A percentile compares a stretch with the other conserved stretches of the same genome.
These are phyloP conservation scores for Boletus rufocinnamomeus DNA, from an alignment of 768 basidiomycete genomes.

Conservation along the genomic window DNA sequence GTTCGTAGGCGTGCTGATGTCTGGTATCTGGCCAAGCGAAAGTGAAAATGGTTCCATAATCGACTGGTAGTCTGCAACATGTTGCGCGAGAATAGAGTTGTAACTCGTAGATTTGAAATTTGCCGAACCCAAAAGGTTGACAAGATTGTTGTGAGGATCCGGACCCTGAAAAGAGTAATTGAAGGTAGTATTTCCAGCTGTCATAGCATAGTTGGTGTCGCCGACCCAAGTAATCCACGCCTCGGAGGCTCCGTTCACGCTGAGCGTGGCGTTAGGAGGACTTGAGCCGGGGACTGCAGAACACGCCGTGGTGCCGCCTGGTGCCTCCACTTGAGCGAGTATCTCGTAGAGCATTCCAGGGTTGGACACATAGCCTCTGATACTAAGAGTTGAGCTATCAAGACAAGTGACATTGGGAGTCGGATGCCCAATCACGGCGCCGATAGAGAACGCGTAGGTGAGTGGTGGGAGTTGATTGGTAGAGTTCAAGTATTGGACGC, in stretches of 20 bases:
- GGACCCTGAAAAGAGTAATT: slow-evolving; percentile 63
- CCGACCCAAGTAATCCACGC: slow-evolving; percentile 74
- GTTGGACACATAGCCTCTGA: slow-evolving; percentile 48
- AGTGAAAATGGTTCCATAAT: slow-evolving; percentile 53
- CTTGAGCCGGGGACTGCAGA: slow-evolving; percentile 24
- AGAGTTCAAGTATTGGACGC: slow-evolving; percentile 56
- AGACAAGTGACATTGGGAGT: slow-evolving; percentile 62
- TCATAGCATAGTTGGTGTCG: slow-evolving; percentile 67
- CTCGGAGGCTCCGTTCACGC: slow-evolving; percentile 47
- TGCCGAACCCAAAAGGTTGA: slow-evolving; percentile 39
- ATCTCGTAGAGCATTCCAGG: slow-evolving; percentile 77
- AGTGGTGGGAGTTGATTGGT: slow-evolving; percentile 40
- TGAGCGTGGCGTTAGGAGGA: slow-evolving; percentile 49
- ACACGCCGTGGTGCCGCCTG: slow-evolving; percentile 38
- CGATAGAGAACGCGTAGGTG: slow-evolving; percentile 49
- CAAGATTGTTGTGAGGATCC: slow-evolving; percentile 56
- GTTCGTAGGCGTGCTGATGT: slow-evolving; percentile 57
- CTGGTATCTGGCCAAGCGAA: slow-evolving; percentile 58
- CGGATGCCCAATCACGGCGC: slow-evolving; percentile 49
- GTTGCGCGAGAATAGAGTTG: slow-evolving; percentile 43
- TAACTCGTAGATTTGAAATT: slow-evolving; percentile 35
- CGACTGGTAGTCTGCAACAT: slow-evolving; percentile 52
- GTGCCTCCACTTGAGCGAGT: slow-evolving; percentile 48
- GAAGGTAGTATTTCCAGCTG: slow-evolving; percentile 57
- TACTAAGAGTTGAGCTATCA: slow-evolving; percentile 52